phyloP scores from a whole-genome alignment of 2,329 filamentous ascomycete species.

The Fusarium subtropicale region DNA sequence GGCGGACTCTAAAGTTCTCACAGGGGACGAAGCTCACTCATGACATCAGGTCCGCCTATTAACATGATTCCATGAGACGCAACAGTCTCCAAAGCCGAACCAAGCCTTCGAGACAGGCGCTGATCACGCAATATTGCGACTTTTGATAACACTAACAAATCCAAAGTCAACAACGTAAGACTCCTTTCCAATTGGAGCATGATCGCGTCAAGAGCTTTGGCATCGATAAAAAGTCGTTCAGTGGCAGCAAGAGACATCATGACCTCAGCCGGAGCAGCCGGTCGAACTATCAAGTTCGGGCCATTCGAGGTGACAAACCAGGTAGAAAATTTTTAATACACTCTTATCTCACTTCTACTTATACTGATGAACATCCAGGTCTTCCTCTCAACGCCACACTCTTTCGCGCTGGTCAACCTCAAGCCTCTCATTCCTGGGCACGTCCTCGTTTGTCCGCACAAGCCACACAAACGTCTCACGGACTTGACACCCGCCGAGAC shows the following conservation, averaged over 20 bases:
- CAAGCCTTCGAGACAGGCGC: not conserved
- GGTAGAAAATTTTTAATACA: constrained; percentile 57
- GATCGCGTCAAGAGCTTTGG: constrained; percentile 32
- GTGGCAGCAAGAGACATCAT: constrained; percentile 44
- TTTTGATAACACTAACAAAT: not conserved
- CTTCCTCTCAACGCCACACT: constrained; percentile 83
- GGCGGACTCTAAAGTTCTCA: constrained; percentile 17
- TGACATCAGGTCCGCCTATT: constrained; percentile 42
- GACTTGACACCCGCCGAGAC: constrained; percentile 80
- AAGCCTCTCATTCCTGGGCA: constrained; percentile 95
- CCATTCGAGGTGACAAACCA: constrained; percentile 81
- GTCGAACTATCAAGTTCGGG: constrained; percentile 71
- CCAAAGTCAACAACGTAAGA: not conserved
- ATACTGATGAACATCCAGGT: constrained; percentile 66
- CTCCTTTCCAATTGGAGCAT: constrained; percentile 31
- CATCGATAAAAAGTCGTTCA: constrained; percentile 19
- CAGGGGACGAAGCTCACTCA: constrained; percentile 16
- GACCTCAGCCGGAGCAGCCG: constrained; percentile 46
- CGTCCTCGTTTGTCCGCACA: constrained; percentile 85
- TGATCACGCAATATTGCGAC: not conserved
- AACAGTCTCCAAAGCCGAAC: not conserved
- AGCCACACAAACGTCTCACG: constrained; percentile 75
- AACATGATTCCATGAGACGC: constrained; percentile 4
- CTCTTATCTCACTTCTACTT: not conserved
- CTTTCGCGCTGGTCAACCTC: constrained; percentile 93